These are phyloP conservation scores for Umbelopsis sp. DNA, from an alignment of 192 early-diverging fungal genomes.

Conservation along the genomic window DNA sequence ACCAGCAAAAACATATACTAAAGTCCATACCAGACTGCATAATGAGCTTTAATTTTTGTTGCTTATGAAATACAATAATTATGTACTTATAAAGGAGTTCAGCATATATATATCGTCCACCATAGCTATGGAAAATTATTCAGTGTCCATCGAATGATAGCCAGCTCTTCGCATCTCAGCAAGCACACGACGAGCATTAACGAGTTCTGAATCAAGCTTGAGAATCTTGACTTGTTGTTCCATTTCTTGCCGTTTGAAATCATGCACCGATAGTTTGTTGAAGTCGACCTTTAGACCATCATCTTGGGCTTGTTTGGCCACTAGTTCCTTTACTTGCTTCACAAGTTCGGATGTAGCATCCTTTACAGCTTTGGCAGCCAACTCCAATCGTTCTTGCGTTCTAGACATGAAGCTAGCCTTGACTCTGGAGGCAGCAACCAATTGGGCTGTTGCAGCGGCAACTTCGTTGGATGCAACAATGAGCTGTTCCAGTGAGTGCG, in stretches of 20 bases:
- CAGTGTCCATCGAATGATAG: constrained; percentile 54
- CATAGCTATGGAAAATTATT: background rate
- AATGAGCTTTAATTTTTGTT: background rate
- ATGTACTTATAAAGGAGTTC: background rate
- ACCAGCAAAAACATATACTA: background rate
- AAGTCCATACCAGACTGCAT: background rate
- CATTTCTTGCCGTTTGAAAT: constrained; percentile 97
- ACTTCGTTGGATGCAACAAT: constrained; percentile 98
- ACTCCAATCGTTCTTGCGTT: constrained; percentile 92
- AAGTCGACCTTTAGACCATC: constrained; percentile 64
- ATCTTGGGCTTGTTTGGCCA: constrained; percentile 69
- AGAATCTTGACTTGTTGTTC: constrained; percentile 97
- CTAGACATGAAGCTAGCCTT: constrained; percentile 91
- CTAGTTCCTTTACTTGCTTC: constrained; percentile 86
- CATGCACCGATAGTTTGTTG: constrained; percentile 80
- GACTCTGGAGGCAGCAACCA: constrained; percentile 95
- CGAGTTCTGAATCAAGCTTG: constrained; percentile 92
- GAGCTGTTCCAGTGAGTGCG: constrained; percentile 89
- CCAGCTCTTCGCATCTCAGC: constrained; percentile 91
- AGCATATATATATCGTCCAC: background rate
- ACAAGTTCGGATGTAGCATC: constrained; percentile 91
- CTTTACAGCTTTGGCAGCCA: constrained; percentile 91
- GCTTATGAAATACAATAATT: background rate
- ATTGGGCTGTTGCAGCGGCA: constrained; percentile 92
- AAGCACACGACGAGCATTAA: constrained; percentile 79